Evolutionary conservation across 1,284 basidiomycete genomes (phyloP).

Genomic region (Heterobasidion irregulare): DNA sequence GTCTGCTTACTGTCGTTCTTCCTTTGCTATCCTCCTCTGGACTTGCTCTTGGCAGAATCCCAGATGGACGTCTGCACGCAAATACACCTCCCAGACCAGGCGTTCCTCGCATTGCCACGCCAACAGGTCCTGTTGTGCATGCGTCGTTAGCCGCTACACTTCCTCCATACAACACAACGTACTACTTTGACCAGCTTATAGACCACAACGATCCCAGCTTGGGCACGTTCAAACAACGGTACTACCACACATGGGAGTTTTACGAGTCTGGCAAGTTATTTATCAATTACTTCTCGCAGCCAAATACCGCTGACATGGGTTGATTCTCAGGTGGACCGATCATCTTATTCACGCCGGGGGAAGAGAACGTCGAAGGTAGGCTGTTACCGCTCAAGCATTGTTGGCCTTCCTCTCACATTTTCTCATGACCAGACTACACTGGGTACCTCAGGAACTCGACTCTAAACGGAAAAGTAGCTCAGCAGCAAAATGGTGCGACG

Average conservation of each 20-base stretch:
- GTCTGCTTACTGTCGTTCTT: background rate
- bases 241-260: conserved; percentile 57
- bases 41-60: background rate
- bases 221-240: conserved; percentile 70
- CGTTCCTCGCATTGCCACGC: no score
- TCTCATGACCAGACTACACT: conserved; percentile 14
- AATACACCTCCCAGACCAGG: background rate
- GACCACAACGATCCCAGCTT: conserved; percentile 61
- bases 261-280: conserved; percentile 39
- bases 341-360: conserved; percentile 47
- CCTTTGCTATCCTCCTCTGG: background rate
- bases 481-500: conserved; percentile 54
- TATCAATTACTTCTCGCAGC: background rate
- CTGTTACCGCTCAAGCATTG: background rate
- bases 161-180: conserved; percentile 31
- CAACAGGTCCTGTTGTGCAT: background rate
- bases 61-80: background rate
- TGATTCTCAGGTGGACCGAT: conserved; percentile 51
- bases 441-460: conserved; percentile 57
- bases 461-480: conserved; percentile 59
- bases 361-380: conserved; percentile 33
- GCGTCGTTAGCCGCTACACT: background rate
- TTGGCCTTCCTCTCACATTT: background rate
- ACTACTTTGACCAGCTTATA: conserved; percentile 63
- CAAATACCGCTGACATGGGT: background rate